phyloP scores from a whole-genome alignment of 495 filamentous ascomycete species.

The Glonium stellatum region DNA sequence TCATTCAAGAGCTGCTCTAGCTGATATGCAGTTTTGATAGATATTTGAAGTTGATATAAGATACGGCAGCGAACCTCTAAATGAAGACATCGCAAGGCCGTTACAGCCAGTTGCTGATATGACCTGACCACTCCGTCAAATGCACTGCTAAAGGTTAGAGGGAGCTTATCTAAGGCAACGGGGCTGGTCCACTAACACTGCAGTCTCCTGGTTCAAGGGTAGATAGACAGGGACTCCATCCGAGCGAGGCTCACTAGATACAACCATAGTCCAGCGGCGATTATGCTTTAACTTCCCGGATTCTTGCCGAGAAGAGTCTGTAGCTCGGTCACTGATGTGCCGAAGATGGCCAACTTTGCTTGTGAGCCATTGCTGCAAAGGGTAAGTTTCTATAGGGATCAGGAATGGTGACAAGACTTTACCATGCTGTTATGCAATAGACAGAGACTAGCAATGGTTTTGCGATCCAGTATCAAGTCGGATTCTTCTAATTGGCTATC shows the following conservation, averaged over 20 bases:
- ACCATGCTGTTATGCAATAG: slow-evolving; percentile 91
- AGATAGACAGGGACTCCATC: slow-evolving; percentile 66
- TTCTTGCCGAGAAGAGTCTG: slow-evolving; percentile 40
- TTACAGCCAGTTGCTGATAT: slow-evolving; percentile 67
- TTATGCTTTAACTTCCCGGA: slow-evolving; percentile 38
- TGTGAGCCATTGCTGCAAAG: slow-evolving; percentile 72
- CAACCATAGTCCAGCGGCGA: slow-evolving; percentile 76
- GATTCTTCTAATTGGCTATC: slow-evolving; percentile 58
- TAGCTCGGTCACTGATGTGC: slow-evolving; percentile 50
- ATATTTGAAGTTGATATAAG: slow-evolving; percentile 46
- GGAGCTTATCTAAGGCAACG: neutral
- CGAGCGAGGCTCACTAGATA: slow-evolving; percentile 49
- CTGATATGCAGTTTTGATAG: slow-evolving; percentile 47
- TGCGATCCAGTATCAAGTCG: slow-evolving; percentile 84
- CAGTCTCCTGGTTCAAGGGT: slow-evolving; percentile 82
- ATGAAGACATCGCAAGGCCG: slow-evolving; percentile 75
- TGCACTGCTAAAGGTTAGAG: slow-evolving; percentile 40
- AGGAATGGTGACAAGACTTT: slow-evolving; percentile 10
- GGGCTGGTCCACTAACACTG: slow-evolving; percentile 45
- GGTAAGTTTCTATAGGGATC: slow-evolving; percentile 17
- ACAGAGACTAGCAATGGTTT: slow-evolving; percentile 74
- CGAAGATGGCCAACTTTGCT: slow-evolving; percentile 69
- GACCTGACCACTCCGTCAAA: slow-evolving; percentile 82
- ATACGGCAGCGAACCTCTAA: slow-evolving; percentile 78
- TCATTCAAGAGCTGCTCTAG: slow-evolving; percentile 68